Percentiles rank a stretch among this genome's conserved stretches.
Conservation (phyloP, 1,284 basidiomycete genomes). For the Phellopilus nigrolimitatus region DNA sequence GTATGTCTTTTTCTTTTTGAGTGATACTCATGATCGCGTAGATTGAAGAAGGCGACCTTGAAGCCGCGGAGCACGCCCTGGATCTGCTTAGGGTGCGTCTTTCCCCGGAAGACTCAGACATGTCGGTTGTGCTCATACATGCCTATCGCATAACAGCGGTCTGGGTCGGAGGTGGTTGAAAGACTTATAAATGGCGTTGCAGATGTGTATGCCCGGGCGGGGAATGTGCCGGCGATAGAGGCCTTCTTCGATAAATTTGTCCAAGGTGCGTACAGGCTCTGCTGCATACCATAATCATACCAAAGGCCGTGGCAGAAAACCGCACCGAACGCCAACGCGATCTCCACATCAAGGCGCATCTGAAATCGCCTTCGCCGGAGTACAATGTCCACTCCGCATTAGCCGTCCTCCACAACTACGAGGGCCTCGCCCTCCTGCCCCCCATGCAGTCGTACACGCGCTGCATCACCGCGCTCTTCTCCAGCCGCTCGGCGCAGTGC, state of each 20-base stretch:
- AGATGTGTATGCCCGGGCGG: slow-evolving; percentile 42
- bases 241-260: slow-evolving; percentile 39
- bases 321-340: slow-evolving; percentile 58
- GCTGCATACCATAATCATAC: background rate
- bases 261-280: slow-evolving; percentile 32
- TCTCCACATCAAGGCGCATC: slow-evolving; percentile 60
- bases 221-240: slow-evolving; percentile 45
- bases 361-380: slow-evolving; percentile 37
- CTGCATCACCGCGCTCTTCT: slow-evolving; percentile 57
- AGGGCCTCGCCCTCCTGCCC: slow-evolving; percentile 48
- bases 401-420: slow-evolving; percentile 59
- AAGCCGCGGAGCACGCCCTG: slow-evolving; percentile 33
- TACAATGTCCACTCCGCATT: slow-evolving; percentile 54
- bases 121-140: background rate
- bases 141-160: too few relatives aligned
- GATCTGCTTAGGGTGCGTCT: slow-evolving; percentile 48
- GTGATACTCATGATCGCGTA: slow-evolving; percentile 20
- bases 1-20: slow-evolving; percentile 6
- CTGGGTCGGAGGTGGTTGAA: slow-evolving; percentile 36
- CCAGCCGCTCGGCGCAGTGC: slow-evolving; percentile 41
- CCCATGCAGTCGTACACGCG: slow-evolving; percentile 64
- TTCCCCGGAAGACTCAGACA: background rate
- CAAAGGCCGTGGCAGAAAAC: slow-evolving; percentile 28
- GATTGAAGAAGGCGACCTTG: slow-evolving; percentile 33
- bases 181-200: slow-evolving; percentile 43